Conservation (phyloP, 2,329 filamentous ascomycete species). For the Rugonectria rugulosa region DNA sequence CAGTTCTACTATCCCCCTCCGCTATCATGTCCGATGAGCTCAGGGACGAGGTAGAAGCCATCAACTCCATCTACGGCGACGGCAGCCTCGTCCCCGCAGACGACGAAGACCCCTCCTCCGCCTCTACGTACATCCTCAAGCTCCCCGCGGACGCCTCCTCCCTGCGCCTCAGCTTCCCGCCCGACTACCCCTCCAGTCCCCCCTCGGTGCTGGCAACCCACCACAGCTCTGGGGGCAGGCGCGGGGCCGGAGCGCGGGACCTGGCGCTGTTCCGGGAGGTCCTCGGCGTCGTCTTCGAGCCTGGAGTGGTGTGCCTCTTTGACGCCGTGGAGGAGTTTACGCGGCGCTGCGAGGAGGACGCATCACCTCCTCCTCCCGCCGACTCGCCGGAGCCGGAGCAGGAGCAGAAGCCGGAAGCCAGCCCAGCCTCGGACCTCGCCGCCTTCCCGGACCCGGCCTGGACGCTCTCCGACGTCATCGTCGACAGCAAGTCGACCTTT, state of each 20-base stretch:
- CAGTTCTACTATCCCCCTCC: neutral
- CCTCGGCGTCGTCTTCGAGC: conserved; percentile 71
- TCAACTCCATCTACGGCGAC: conserved; percentile 84
- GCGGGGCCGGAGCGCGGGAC: conserved; percentile 76
- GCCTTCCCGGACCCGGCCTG: conserved; percentile 56
- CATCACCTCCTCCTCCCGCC: conserved; percentile 33
- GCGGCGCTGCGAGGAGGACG: conserved; percentile 49
- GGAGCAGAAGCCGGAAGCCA: conserved; percentile 1
- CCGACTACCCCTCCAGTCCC: conserved; percentile 75
- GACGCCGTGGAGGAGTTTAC: conserved; percentile 84
- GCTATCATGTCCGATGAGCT: conserved; percentile 65
- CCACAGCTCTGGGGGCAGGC: conserved; percentile 76
- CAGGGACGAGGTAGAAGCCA: conserved; percentile 77
- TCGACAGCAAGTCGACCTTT: conserved; percentile 89
- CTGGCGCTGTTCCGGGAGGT: conserved; percentile 74
- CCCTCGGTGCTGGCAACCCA: conserved; percentile 81
- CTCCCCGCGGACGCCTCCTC: conserved; percentile 70
- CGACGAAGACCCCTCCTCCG: conserved; percentile 32
- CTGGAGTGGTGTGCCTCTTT: conserved; percentile 85
- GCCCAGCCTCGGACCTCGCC: conserved; percentile 36
- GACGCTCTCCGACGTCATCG: conserved; percentile 75
- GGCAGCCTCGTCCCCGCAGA: conserved; percentile 62
- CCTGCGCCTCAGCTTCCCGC: conserved; percentile 72
- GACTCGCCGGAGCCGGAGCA: conserved; percentile 33
- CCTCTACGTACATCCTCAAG: conserved; percentile 63